Evolutionary conservation across 1,139 yeast genomes (phyloP).

Genomic region (Diutina rugosa): DNA sequence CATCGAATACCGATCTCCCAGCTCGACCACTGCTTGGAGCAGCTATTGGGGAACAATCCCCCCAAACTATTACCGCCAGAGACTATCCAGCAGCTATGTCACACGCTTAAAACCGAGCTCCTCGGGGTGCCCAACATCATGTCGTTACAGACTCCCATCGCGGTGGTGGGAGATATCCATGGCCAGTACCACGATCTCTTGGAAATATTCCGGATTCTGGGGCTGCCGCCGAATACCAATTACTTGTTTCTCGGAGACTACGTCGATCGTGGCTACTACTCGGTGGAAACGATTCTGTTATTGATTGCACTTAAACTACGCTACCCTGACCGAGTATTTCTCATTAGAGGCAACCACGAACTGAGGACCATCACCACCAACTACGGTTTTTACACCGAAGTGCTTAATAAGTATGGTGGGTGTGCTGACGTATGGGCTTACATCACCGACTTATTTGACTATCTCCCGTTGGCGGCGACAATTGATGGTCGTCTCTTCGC

Average conservation of each 20-base stretch:
- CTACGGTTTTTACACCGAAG: constrained; percentile 9
- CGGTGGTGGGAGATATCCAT: constrained; percentile 97
- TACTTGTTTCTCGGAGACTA: constrained; percentile 85
- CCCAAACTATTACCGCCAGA: constrained; percentile 30
- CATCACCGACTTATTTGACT: constrained; percentile 9
- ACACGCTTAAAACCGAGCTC: constrained; percentile 26
- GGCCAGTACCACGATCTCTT: constrained; percentile 93
- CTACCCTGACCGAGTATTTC: constrained; percentile 7
- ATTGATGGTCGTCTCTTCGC: constrained; percentile 6
- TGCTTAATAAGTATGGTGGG: constrained; percentile 8
- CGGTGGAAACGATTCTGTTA: constrained; percentile 53
- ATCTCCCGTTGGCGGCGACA: constrained; percentile 8
- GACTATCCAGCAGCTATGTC: constrained; percentile 35
- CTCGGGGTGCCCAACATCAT: constrained; percentile 55
- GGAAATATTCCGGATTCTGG: constrained; percentile 85
- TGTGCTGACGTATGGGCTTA: constrained; percentile 8
- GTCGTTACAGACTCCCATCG: constrained; percentile 71
- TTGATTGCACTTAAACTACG: constrained; percentile 8
- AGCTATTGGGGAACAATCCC: constrained; percentile 29
- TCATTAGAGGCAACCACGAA: constrained; percentile 6
- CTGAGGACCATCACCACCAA: constrained; percentile 9
- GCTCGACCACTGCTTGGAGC: constrained; percentile 33
- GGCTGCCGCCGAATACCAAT: constrained; percentile 86
- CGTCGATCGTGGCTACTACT: constrained; percentile 88
- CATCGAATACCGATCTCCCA: constrained; percentile 22